Evolutionary conservation across 2,329 filamentous ascomycete genomes (phyloP), one percentile per base, ranked within the genome.

Genomic region (Penicillium occitanis): DNA sequence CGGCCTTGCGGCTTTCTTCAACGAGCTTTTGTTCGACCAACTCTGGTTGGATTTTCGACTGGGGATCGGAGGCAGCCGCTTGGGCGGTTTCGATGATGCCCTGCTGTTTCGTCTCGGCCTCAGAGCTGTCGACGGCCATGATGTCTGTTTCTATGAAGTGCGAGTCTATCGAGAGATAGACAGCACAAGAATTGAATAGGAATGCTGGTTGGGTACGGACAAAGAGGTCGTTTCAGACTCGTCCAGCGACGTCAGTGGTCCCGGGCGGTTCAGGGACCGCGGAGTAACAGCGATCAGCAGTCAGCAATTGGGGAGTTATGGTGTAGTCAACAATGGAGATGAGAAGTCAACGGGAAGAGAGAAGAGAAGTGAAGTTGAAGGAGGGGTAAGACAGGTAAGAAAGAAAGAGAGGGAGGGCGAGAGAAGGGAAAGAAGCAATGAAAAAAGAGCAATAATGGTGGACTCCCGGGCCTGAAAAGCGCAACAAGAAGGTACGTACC

Each of bases 71-170:
- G 7, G 71, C 63, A 42, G 76, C 70, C 37, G 74, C 70, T 68
- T 84, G 85, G 64, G 93, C 89, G 67, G 91, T 90, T 75, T 95
- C 91, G 67, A 94, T 82, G 70, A 88, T 90, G 70, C 89, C 91
- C 79, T 96, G 89, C 77, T 89, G 85, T 86, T 93, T 96, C 78
- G 92, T 85, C 85, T 96, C 92, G 67, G 78, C 77, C 66, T 77
- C 81, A 30, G 69, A 62, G 46, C 69, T 69, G 42, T 58, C 51
- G 33, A 60, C 11, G 48, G 66, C 65, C 65, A 66, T 66, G 1
- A 17, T 58, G 37, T 25, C 35, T 46, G 53, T 37, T 22, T 57
- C 46, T 17, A 22, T 30, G 28, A 22, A 44, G 8, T 33, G 60
- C 25, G 19, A 62, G 30, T 35, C 30, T 62, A 37, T n/a, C 17